Conservation (phyloP, 1,284 basidiomycete genomes). For the Ustilago sp. region DNA sequence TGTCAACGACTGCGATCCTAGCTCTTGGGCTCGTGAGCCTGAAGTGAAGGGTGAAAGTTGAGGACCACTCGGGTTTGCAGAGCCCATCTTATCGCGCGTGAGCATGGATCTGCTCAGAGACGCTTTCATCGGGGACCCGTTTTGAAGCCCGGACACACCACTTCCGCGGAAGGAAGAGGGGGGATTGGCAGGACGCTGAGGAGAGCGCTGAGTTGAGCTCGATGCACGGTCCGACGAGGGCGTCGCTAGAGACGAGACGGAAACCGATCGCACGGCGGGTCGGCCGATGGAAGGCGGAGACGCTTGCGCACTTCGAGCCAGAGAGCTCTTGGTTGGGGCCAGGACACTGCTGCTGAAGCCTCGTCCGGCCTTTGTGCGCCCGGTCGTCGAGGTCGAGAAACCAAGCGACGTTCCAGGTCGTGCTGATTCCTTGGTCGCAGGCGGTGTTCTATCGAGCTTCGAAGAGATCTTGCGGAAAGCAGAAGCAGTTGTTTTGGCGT, state of each 20-base stretch:
- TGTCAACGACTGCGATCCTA: not conserved
- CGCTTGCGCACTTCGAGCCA: conserved; percentile 31
- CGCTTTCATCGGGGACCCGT: conserved; percentile 11
- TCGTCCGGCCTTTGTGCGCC: conserved; percentile 3
- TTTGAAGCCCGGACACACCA: not conserved
- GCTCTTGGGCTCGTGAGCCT: not conserved
- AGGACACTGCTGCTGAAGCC: conserved; percentile 31
- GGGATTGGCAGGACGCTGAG: conserved; percentile 30
- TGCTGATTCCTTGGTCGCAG: not conserved
- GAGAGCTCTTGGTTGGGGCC: conserved; percentile 40
- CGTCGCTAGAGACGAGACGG: conserved; percentile 16
- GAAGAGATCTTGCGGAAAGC: conserved; percentile 33
- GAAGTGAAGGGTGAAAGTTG: not conserved
- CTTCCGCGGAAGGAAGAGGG: conserved; percentile 35
- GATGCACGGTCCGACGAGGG: conserved; percentile 5
- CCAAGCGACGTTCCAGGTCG: conserved; percentile 38
- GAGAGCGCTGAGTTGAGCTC: conserved; percentile 38
- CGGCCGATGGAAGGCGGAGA: conserved; percentile 14
- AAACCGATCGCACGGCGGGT: conserved; percentile 10
- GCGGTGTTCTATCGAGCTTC: conserved; percentile 9
- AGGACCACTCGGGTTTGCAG: not conserved
- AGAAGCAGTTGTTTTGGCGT: conserved; percentile 6
- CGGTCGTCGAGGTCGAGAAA: conserved; percentile 3
- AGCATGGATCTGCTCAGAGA: not conserved
- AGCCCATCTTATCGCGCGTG: not conserved